phyloP scores from a whole-genome alignment of 139 green algal genomes.

The Haematococcus sp. region DNA sequence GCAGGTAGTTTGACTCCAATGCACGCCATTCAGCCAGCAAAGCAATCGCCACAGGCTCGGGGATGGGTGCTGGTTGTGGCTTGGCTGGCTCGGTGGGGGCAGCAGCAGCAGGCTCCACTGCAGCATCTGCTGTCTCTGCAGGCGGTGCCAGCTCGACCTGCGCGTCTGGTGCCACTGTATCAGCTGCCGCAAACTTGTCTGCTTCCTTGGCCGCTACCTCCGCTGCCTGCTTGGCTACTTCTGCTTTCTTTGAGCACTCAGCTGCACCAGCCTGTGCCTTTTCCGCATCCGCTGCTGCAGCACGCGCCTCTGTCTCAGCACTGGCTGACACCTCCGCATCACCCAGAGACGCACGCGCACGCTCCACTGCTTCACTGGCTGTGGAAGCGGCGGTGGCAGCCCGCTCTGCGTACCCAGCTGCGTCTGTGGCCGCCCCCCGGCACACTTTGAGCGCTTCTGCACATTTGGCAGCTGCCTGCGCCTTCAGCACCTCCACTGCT shows the following conservation, averaged over 20 bases:
- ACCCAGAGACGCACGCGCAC: conserved; percentile 29
- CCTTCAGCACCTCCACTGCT: conserved; percentile 60
- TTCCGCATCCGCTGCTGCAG: conserved; percentile 48
- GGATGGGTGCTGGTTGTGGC: conserved; percentile 2
- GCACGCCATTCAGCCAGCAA: conserved; percentile 46
- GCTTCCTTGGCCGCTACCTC: conserved; percentile 43
- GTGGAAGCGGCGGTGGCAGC: conserved; percentile 27
- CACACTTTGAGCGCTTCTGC: conserved; percentile 61
- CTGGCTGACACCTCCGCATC: conserved; percentile 49
- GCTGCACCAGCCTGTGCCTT: conserved; percentile 21
- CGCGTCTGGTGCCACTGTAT: conserved; percentile 23
- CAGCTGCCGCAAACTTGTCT: conserved; percentile 31
- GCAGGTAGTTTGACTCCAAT: conserved; percentile 56
- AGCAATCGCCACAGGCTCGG: conserved; percentile 13
- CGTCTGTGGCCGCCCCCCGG: conserved; percentile 39
- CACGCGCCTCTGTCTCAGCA: conserved; percentile 36
- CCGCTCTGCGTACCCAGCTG: conserved; percentile 43
- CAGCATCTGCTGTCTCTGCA: not conserved
- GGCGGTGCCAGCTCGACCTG: conserved; percentile 8
- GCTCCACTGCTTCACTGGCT: conserved; percentile 41
- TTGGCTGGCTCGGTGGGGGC: not conserved
- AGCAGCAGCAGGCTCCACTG: not conserved
- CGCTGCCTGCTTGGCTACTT: conserved; percentile 48
- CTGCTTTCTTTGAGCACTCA: conserved; percentile 41
- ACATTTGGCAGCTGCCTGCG: conserved; percentile 60